Percentiles rank a stretch among this genome's conserved stretches.
Evolutionary conservation across 2,329 filamentous ascomycete genomes (phyloP).

Genomic region (Claviceps pazoutovae): DNA sequence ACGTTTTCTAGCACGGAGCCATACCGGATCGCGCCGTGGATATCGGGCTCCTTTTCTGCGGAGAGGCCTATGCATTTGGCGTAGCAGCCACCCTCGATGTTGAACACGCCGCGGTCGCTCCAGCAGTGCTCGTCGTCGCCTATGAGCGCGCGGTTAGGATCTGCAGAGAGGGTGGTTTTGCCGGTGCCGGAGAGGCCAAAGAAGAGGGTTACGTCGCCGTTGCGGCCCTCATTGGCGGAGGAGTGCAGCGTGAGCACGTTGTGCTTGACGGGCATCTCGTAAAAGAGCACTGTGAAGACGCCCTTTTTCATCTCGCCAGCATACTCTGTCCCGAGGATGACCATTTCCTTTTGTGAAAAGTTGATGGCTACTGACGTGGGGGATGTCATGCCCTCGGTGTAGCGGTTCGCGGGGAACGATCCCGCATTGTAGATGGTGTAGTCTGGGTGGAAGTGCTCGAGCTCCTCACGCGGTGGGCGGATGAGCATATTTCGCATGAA

Average conservation of each 20-base stretch:
- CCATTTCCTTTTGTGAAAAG: constrained; percentile 99
- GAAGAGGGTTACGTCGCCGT: constrained; percentile 96
- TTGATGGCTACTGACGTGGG: constrained; percentile 97
- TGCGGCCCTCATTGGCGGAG: constrained; percentile 89
- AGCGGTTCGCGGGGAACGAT: constrained; percentile 96
- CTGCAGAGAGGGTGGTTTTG: constrained; percentile 95
- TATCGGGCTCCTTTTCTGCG: constrained; percentile 97
- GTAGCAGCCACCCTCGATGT: constrained; percentile 99
- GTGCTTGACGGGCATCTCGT: constrained; percentile 99
- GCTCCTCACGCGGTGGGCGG: constrained; percentile 76
- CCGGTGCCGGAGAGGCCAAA: constrained; percentile 97
- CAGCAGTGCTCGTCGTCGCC: constrained; percentile 99
- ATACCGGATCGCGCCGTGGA: constrained; percentile 89
- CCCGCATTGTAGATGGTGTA: constrained; percentile 99
- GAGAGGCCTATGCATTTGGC: constrained; percentile 97
- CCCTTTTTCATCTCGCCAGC: constrained; percentile 80
- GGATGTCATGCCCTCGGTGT: constrained; percentile 96
- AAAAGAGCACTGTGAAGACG: constrained; percentile 97
- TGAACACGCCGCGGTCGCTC: constrained; percentile 93
- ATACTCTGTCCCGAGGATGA: constrained; percentile 97
- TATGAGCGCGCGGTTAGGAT: constrained; percentile 90
- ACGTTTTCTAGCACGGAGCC: constrained; percentile 97
- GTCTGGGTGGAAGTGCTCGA: constrained; percentile 95
- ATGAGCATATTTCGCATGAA: constrained; percentile 99
- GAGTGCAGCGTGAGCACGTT: constrained; percentile 97